Percentiles rank a stretch among this genome's conserved stretches.
These are phyloP conservation scores for Termitomyces titanicus DNA, from an alignment of 768 basidiomycete species.

Conservation along the genomic window DNA sequence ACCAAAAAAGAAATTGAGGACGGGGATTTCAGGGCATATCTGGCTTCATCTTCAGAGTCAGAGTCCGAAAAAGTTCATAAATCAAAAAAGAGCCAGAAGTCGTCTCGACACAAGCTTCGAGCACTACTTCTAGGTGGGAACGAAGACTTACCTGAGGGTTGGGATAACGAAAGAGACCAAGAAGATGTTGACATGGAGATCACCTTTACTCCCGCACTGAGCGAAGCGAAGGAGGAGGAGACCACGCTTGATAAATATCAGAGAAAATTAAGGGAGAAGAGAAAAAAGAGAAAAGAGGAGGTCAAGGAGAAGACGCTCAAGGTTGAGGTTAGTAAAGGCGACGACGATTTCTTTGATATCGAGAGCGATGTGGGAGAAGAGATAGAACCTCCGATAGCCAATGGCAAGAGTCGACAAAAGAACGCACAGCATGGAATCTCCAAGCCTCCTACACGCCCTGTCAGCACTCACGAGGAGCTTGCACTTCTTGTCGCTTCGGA, in stretches of 20 bases:
- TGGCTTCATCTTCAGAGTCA: slow-evolving; percentile 66
- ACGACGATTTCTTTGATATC: slow-evolving; percentile 79
- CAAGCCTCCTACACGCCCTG: slow-evolving; percentile 23
- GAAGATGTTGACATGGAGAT: slow-evolving; percentile 87
- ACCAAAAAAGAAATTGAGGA: slow-evolving; percentile 88
- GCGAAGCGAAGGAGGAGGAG: slow-evolving; percentile 52
- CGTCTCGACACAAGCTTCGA: slow-evolving; percentile 70
- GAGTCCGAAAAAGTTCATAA: slow-evolving; percentile 32
- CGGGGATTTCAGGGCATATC: slow-evolving; percentile 79
- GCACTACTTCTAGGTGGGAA: slow-evolving; percentile 66
- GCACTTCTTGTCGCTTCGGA: slow-evolving; percentile 58
- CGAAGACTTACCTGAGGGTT: slow-evolving; percentile 79
- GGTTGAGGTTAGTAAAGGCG: slow-evolving; percentile 17
- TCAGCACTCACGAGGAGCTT: slow-evolving; percentile 62
- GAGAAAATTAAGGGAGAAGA: slow-evolving; percentile 86
- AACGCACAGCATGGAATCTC: slow-evolving; percentile 5
- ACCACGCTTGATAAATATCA: slow-evolving; percentile 89
- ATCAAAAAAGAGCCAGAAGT: slow-evolving; percentile 33
- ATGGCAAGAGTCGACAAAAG: slow-evolving; percentile 11
- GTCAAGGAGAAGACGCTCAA: slow-evolving; percentile 34
- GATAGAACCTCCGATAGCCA: slow-evolving; percentile 6
- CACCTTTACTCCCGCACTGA: slow-evolving; percentile 88
- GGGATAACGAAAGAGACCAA: slow-evolving; percentile 51
- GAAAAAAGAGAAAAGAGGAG: slow-evolving; percentile 75
- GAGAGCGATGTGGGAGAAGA: slow-evolving; percentile 38